Conservation (phyloP, 2,329 filamentous ascomycete species). For the Exophiala aquamarina region DNA sequence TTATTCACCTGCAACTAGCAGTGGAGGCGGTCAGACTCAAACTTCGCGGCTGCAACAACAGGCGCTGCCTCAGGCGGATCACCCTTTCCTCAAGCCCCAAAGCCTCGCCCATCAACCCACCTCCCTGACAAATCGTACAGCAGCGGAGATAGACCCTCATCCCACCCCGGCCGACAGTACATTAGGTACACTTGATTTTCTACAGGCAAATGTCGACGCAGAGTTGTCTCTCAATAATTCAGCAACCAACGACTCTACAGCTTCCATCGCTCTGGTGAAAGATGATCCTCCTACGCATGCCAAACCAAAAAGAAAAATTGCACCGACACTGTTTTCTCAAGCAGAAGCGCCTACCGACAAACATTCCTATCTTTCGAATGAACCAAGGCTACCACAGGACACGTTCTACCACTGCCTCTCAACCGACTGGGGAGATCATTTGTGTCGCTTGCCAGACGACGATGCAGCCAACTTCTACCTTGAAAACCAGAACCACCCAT, state of each 20-base stretch:
- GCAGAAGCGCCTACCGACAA: conserved; percentile 6
- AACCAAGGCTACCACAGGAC: conserved; percentile 38
- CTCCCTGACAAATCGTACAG: too few species aligned
- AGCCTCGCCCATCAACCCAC: too few species aligned
- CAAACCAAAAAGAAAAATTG: conserved; percentile 22
- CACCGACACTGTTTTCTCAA: conserved; percentile 16
- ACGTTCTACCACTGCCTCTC: conserved; percentile 43
- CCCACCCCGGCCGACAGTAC: too few species aligned
- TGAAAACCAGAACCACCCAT: conserved; percentile 24
- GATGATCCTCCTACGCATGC: too few species aligned
- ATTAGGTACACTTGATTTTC: neutral
- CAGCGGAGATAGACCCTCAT: too few species aligned
- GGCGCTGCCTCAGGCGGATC: too few species aligned
- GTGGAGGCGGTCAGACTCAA: too few species aligned
- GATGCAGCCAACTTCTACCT: conserved; percentile 8
- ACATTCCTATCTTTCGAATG: conserved; percentile 38
- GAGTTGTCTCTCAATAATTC: neutral
- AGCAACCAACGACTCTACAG: neutral
- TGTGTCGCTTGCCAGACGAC: conserved; percentile 29
- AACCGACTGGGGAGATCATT: conserved; percentile 29
- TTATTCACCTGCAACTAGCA: conserved; percentile 4
- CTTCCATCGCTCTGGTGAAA: neutral
- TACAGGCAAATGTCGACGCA: conserved; percentile 1
- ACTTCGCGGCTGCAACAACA: too few species aligned
- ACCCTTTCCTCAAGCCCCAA: too few species aligned